Conservation (phyloP, 2,329 filamentous ascomycete species). For the Rutstroemia sp. region DNA sequence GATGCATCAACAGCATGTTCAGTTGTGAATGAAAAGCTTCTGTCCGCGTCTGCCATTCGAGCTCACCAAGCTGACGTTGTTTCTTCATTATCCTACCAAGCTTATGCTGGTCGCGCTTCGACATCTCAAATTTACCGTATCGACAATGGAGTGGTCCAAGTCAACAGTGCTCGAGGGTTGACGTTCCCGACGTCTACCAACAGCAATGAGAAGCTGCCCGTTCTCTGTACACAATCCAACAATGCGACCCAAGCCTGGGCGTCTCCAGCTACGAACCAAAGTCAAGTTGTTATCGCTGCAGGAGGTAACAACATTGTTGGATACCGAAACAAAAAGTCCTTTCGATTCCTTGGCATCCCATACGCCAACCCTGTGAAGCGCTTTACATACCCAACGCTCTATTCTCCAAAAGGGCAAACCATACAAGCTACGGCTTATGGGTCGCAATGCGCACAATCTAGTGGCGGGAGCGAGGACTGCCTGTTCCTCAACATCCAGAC, state of each 20-base stretch:
- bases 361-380: slow-evolving; percentile 21
- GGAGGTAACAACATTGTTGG: slow-evolving; percentile 40
- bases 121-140: slow-evolving; percentile 36
- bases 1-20: slow-evolving; percentile 38
- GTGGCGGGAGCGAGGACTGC: slow-evolving; percentile 25
- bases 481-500: slow-evolving; percentile 33
- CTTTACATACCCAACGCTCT: slow-evolving; percentile 35
- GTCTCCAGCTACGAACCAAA: slow-evolving; percentile 30
- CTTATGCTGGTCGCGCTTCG: slow-evolving; percentile 33
- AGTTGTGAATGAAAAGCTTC: slow-evolving; percentile 39
- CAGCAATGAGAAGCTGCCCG: slow-evolving; percentile 32
- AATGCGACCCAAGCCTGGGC: slow-evolving; percentile 28
- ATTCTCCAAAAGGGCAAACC: slow-evolving; percentile 36
- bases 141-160: slow-evolving; percentile 33
- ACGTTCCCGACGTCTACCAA: slow-evolving; percentile 28
- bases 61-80: slow-evolving; percentile 39
- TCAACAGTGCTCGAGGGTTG: slow-evolving; percentile 28
- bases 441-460: slow-evolving; percentile 27
- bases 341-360: slow-evolving; percentile 31
- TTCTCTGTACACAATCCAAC: slow-evolving; percentile 44
- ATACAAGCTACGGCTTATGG: slow-evolving; percentile 39
- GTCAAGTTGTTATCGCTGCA: slow-evolving; percentile 34
- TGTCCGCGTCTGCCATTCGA: slow-evolving; percentile 35
- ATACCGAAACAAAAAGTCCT: slow-evolving; percentile 45
- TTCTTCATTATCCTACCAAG: slow-evolving; percentile 38